A percentile compares a stretch with the other conserved stretches of the same genome.
phyloP scores from a whole-genome alignment of 2,329 filamentous ascomycete genomes.

The Fusarium setosum region DNA sequence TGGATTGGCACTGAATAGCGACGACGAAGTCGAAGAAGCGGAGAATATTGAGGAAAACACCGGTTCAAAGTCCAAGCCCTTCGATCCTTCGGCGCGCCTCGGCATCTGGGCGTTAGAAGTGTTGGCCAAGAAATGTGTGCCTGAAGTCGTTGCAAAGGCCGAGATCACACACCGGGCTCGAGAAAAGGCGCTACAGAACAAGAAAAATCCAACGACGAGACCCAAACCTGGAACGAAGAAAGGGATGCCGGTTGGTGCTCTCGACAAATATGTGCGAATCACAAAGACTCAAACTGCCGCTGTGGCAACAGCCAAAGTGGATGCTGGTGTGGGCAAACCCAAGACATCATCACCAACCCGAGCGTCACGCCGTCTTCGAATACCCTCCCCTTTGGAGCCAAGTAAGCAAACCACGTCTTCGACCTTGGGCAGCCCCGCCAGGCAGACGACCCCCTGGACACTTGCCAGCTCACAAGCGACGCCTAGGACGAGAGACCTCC shows the following conservation, averaged over 20 bases:
- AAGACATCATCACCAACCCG: conserved; percentile 7
- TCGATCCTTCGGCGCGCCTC: conserved; percentile 72
- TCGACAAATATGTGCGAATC: conserved; percentile 56
- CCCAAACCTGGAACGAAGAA: conserved; percentile 30
- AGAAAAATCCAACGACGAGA: conserved; percentile 22
- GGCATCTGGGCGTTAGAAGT: conserved; percentile 53
- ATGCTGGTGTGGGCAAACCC: neutral
- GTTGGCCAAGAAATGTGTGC: conserved; percentile 42
- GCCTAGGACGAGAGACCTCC: conserved; percentile 49
- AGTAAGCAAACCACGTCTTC: conserved; percentile 52
- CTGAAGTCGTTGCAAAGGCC: conserved; percentile 43
- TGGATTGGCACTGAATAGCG: conserved; percentile 71
- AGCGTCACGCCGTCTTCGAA: conserved; percentile 32
- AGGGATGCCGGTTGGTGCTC: conserved; percentile 43
- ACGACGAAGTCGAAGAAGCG: conserved; percentile 70
- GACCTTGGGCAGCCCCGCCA: conserved; percentile 36
- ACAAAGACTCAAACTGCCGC: conserved; percentile 47
- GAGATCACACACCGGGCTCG: conserved; percentile 34
- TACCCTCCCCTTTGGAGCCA: conserved; percentile 41
- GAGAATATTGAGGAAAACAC: conserved; percentile 30
- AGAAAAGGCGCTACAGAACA: conserved; percentile 21
- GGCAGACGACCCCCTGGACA: conserved; percentile 49
- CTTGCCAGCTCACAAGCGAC: conserved; percentile 56
- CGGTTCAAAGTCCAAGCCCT: conserved; percentile 46
- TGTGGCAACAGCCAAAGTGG: conserved; percentile 10